Base-by-base conservation (phyloP, 257 asterid genomes). In the Scutellaria galericulata region DNA sequence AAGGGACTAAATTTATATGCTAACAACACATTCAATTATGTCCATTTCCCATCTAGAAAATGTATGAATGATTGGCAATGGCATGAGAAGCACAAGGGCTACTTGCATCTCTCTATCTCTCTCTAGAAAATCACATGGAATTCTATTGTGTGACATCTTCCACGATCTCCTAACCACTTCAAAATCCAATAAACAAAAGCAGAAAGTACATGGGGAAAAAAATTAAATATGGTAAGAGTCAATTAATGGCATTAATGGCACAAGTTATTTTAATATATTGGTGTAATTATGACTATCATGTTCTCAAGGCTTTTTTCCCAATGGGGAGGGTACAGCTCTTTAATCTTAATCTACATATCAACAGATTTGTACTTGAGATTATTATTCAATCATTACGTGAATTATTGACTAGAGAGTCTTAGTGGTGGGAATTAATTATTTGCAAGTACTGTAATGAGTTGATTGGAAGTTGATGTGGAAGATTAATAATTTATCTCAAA, bases 141-240 rank as follows among this genome's bases (percentile, higher is more conserved):
- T 77, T 64, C 70, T 51, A 41, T 75, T 75, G 81, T 77, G 47
- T 77, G 79, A 79, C 87, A 83, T 83, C 82, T 77, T 77, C 85
- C 85, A 77, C 84, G 83, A 77, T 77, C 83, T 77, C 55, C 82
- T 48, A 71, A 71, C 73, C 75, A 71, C 68, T 79, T 77, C 27
- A 40, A 40, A 72, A 51, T 52, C 62, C 63, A 55, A 66, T 65
- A 76, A 79, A 77, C 64, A 73, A 76, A 56, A 31, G 20, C 64
- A 24, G 39, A 10, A 54, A 66, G 56, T 71, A 75, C 79, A 68
- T 68, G 72, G 71, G 50, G 41, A 31, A 72, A 13, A 37, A 15
- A 18, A 51, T 77, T 74, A 62, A 77, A 66, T 74, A 67, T 46
- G 74, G 31, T 6, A 20, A 12, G 44, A 59, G 52, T 73, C 35